Conservation (phyloP, 176 grass and related monocot species). For the Oryza meridionalis region DNA sequence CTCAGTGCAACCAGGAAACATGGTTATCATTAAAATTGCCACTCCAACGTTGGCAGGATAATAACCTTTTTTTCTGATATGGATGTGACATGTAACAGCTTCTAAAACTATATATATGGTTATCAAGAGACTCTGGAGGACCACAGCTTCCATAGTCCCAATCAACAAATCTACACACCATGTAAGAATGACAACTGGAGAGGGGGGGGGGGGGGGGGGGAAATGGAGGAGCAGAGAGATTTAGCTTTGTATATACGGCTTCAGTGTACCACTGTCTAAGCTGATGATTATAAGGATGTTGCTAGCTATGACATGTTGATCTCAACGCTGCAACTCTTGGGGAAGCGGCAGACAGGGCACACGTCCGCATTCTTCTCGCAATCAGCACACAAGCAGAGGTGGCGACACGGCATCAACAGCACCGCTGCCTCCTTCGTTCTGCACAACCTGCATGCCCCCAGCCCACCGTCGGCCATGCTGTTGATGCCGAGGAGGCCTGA, state of each 20-base stretch:
- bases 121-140: not conserved
- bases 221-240: not conserved
- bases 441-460: slow-evolving; percentile 45
- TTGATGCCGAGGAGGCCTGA: slow-evolving; percentile 20
- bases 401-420: slow-evolving; percentile 68
- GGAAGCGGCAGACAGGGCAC: slow-evolving; percentile 57
- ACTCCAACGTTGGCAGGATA: not conserved
- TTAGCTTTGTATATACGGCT: slow-evolving; percentile 39
- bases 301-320: slow-evolving; percentile 58
- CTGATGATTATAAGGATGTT: not conserved
- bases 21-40: not conserved
- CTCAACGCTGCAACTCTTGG: slow-evolving; percentile 49
- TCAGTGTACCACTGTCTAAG: slow-evolving; percentile 6
- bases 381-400: slow-evolving; percentile 57
- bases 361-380: slow-evolving; percentile 44
- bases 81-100: not conserved
- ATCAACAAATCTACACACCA: not conserved
- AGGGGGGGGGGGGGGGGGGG: too few species aligned
- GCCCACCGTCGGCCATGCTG: not conserved
- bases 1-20: not conserved
- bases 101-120: not conserved
- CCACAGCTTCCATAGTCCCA: not conserved
- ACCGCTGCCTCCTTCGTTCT: slow-evolving; percentile 31
- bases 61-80: not conserved
- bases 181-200: not conserved